phyloP scores from a whole-genome alignment of 768 basidiomycete species.

The Podaxis pistillaris region DNA sequence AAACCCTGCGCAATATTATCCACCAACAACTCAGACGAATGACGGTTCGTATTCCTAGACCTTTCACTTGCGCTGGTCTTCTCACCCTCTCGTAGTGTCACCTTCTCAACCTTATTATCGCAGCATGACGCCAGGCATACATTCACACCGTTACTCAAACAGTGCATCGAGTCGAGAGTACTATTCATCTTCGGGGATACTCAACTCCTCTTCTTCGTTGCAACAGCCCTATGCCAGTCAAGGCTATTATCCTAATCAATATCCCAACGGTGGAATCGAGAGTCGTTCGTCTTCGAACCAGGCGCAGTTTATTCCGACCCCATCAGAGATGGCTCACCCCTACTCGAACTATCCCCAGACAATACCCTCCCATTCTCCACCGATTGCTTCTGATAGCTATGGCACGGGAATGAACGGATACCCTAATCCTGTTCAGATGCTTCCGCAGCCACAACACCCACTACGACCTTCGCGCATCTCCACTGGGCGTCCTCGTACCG shows the following conservation, averaged over 20 bases:
- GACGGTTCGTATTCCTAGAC: constrained; percentile 23
- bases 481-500: constrained; percentile 39
- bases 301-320: constrained; percentile 32
- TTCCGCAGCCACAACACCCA: constrained; percentile 26
- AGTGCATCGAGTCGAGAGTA: constrained; percentile 26
- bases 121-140: constrained; percentile 35
- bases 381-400: constrained; percentile 21
- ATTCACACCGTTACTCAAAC: constrained; percentile 29
- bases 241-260: constrained; percentile 18
- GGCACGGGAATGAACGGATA: constrained; percentile 22
- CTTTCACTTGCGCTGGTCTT: neutral
- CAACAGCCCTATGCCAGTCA: constrained; percentile 20
- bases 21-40: constrained; percentile 23
- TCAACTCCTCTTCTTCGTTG: constrained; percentile 21
- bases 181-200: constrained; percentile 21
- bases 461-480: constrained; percentile 36
- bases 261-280: constrained; percentile 21
- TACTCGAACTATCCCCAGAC: constrained; percentile 29
- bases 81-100: constrained; percentile 13
- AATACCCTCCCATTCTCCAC: constrained; percentile 22
- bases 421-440: constrained; percentile 26
- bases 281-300: constrained; percentile 21
- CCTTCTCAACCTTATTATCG: constrained; percentile 31
- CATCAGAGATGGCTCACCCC: constrained; percentile 31
- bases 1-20: constrained; percentile 35